These are phyloP conservation scores for Picochlorum sp. DNA, from an alignment of 139 green algal genomes.

Conservation along the genomic window DNA sequence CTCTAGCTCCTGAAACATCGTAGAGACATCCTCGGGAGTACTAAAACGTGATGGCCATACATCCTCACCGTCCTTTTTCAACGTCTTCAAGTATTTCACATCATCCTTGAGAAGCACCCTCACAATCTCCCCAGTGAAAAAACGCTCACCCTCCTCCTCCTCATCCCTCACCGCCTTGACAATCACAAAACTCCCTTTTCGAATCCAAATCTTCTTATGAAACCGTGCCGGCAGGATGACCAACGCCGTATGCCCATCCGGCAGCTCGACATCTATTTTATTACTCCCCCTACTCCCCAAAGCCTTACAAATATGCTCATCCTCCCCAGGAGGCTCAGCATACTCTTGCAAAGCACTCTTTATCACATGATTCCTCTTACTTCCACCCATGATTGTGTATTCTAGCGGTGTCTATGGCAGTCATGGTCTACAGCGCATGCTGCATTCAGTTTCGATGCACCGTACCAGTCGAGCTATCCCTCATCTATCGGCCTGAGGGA, in stretches of 20 bases:
- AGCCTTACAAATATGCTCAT: conserved; percentile 32
- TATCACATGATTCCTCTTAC: conserved; percentile 29
- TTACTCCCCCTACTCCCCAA: conserved; percentile 39
- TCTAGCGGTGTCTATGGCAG: no score
- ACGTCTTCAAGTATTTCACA: conserved; percentile 45
- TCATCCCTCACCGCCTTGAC: conserved; percentile 24
- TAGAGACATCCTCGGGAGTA: no score
- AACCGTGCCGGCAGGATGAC: conserved; percentile 63
- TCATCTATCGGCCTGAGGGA: no score
- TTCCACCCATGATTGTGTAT: neutral
- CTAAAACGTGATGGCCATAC: conserved; percentile 37
- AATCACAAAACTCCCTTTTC: conserved; percentile 52
- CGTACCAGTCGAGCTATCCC: no score
- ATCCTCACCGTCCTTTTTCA: conserved; percentile 12
- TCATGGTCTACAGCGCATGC: no score
- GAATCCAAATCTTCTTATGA: conserved; percentile 73
- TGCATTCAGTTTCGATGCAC: no score
- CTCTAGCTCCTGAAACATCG: no score
- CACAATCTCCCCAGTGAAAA: conserved; percentile 49
- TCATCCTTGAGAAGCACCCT: conserved; percentile 56
- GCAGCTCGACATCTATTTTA: conserved; percentile 50
- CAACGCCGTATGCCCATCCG: conserved; percentile 43
- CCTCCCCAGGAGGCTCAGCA: conserved; percentile 17
- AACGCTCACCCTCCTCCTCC: conserved; percentile 2
- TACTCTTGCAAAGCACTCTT: conserved; percentile 20